A percentile compares a stretch with the other conserved stretches of the same genome.
These are phyloP conservation scores for Spongispora temasekensis DNA, from an alignment of 1,284 basidiomycete species.

Conservation along the genomic window DNA sequence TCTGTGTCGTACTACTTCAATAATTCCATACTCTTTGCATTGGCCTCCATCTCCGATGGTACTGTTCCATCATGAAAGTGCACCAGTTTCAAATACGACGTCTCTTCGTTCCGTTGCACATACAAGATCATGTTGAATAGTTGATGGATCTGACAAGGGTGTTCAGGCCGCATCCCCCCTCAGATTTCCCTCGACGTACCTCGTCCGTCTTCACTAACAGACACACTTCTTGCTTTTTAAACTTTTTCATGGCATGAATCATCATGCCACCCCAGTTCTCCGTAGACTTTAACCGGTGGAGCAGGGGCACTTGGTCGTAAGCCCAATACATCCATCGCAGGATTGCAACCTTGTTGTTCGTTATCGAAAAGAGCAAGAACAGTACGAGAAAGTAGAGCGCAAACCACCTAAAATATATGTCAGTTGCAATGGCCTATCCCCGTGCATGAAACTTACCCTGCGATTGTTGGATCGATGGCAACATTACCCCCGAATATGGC, in stretches of 20 bases:
- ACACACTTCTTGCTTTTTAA: constrained; percentile 57
- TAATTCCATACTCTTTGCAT: constrained; percentile 52
- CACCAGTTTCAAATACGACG: constrained; percentile 63
- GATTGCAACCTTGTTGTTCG: constrained; percentile 53
- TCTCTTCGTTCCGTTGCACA: constrained; percentile 65
- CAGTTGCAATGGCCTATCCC: no score
- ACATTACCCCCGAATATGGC: constrained; percentile 62
- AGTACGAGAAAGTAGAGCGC: constrained; percentile 58
- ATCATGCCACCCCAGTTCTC: constrained; percentile 42
- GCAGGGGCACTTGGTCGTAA: constrained; percentile 57
- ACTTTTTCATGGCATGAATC: constrained; percentile 43
- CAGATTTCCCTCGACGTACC: constrained; percentile 37
- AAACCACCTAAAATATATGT: constrained; percentile 53
- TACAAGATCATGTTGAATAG: constrained; percentile 67
- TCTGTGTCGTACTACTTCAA: no score
- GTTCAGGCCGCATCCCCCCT: not conserved
- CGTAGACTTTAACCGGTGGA: constrained; percentile 44
- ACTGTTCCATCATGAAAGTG: constrained; percentile 56
- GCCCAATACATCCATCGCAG: constrained; percentile 58
- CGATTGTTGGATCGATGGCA: constrained; percentile 52
- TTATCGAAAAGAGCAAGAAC: constrained; percentile 46
- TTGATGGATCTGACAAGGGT: constrained; percentile 51
- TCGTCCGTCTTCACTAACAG: constrained; percentile 63
- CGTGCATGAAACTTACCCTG: constrained; percentile 45
- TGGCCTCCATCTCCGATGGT: constrained; percentile 63